Evolutionary conservation across 1,284 basidiomycete species (phyloP).

Genomic region (Psilocybe mexicana): DNA sequence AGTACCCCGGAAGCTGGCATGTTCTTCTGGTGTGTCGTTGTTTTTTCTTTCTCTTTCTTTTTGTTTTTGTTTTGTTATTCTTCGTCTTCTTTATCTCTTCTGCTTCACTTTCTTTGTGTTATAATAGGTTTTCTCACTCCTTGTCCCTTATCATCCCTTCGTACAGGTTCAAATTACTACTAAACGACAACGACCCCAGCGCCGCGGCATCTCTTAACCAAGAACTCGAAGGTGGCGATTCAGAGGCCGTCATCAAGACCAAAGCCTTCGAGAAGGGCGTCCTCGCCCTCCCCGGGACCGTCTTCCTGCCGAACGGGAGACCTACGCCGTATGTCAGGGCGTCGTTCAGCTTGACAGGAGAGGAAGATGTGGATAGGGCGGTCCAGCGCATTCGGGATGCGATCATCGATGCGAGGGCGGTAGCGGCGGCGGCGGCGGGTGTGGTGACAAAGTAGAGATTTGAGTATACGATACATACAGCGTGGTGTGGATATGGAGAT

Average conservation of each 20-base stretch:
- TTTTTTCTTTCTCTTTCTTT: constrained; percentile 16
- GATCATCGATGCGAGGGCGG: constrained; percentile 49
- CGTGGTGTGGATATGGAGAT: no score
- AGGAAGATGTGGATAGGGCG: constrained; percentile 75
- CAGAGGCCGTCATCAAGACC: constrained; percentile 73
- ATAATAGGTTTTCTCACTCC: background rate
- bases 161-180: constrained; percentile 66
- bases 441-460: background rate
- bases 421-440: background rate
- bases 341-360: constrained; percentile 76
- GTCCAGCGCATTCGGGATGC: constrained; percentile 67
- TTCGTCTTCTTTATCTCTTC: background rate
- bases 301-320: constrained; percentile 72
- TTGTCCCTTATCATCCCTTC: background rate
- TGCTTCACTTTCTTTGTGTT: background rate
- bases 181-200: constrained; percentile 25
- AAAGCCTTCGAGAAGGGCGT: constrained; percentile 83
- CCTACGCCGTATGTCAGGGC: constrained; percentile 77
- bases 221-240: constrained; percentile 55
- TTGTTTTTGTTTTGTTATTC: background rate
- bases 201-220: no score
- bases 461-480: no score
- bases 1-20: constrained; percentile 84
- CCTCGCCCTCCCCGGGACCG: constrained; percentile 83
- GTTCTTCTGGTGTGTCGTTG: constrained; percentile 76